A percentile compares a stretch with the other conserved stretches of the same genome.
These are phyloP conservation scores for Chlamydomonas sp. DNA, from an alignment of 139 green algal genomes.

Conservation along the genomic window DNA sequence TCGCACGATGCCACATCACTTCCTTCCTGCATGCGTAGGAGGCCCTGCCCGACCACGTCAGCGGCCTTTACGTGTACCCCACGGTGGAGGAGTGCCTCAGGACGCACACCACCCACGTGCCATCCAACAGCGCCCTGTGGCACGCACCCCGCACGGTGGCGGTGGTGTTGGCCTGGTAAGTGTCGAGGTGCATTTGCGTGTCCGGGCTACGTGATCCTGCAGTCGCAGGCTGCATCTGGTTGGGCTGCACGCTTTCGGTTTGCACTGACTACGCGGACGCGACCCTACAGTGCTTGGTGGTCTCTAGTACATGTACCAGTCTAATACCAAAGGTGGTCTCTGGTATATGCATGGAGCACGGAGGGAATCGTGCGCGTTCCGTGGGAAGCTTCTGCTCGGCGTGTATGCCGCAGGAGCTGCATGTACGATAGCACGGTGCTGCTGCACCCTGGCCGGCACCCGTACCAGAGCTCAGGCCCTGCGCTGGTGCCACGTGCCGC, in stretches of 20 bases:
- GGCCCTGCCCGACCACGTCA: background rate
- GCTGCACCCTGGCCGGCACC: too few relatives aligned
- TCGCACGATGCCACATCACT: too few relatives aligned
- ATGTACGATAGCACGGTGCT: background rate
- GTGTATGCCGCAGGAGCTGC: too few relatives aligned
- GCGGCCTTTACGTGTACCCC: slow-evolving; percentile 10
- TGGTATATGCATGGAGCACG: too few relatives aligned
- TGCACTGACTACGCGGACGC: too few relatives aligned
- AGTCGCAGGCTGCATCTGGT: background rate
- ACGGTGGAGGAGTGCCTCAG: slow-evolving; percentile 8
- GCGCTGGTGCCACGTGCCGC: too few relatives aligned
- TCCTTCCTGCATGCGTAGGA: background rate
- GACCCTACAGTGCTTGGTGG: too few relatives aligned
- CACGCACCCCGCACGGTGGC: background rate
- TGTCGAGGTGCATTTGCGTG: too few relatives aligned
- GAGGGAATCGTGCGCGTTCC: too few relatives aligned
- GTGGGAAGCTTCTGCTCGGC: too few relatives aligned
- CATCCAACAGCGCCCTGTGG: background rate
- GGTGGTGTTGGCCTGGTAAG: slow-evolving; percentile 14
- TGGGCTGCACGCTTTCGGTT: background rate
- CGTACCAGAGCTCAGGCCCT: background rate
- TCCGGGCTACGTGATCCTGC: background rate
- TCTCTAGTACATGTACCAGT: too few relatives aligned
- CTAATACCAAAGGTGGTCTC: too few relatives aligned
- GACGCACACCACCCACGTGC: background rate